Evolutionary conservation across 2,329 filamentous ascomycete genomes (phyloP).

Genomic region (Aspergillus sp.): DNA sequence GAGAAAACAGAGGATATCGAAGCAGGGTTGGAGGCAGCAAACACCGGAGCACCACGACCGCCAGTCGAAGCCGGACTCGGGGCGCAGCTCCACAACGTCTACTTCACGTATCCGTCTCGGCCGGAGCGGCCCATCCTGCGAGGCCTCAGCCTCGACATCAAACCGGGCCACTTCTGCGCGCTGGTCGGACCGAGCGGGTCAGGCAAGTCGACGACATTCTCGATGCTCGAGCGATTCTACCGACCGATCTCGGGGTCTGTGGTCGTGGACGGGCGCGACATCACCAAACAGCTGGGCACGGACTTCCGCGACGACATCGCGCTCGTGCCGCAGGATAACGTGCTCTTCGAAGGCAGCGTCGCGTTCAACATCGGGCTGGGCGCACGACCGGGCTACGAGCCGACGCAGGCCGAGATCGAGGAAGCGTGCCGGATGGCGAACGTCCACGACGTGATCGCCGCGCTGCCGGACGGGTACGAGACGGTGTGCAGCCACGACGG

Average conservation of each 20-base stretch:
- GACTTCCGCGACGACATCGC: conserved; percentile 38
- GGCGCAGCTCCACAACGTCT: conserved; percentile 50
- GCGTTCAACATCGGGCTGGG: conserved; percentile 39
- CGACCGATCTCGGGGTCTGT: conserved; percentile 41
- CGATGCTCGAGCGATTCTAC: conserved; percentile 48
- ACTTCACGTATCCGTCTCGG: conserved; percentile 57
- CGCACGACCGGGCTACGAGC: conserved; percentile 44
- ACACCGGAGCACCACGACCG: not conserved
- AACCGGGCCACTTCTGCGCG: conserved; percentile 52
- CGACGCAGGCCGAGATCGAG: conserved; percentile 52
- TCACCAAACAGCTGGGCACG: conserved; percentile 29
- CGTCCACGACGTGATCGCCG: conserved; percentile 58
- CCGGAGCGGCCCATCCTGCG: conserved; percentile 50
- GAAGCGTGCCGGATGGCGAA: conserved; percentile 59
- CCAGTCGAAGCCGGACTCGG: conserved; percentile 29
- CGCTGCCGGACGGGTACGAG: conserved; percentile 56
- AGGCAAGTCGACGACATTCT: conserved; percentile 58
- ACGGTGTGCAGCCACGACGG: conserved; percentile 51
- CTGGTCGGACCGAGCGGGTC: conserved; percentile 58
- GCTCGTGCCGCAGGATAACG: conserved; percentile 40
- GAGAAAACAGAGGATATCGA: conserved; percentile 21
- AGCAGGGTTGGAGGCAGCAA: conserved; percentile 7
- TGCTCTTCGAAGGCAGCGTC: conserved; percentile 41
- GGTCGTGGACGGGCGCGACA: conserved; percentile 43
- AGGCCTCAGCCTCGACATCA: conserved; percentile 47